Evolutionary conservation across 2,329 filamentous ascomycete genomes (phyloP), one percentile per base, ranked within the genome.

Genomic region (Fusarium succisae): DNA sequence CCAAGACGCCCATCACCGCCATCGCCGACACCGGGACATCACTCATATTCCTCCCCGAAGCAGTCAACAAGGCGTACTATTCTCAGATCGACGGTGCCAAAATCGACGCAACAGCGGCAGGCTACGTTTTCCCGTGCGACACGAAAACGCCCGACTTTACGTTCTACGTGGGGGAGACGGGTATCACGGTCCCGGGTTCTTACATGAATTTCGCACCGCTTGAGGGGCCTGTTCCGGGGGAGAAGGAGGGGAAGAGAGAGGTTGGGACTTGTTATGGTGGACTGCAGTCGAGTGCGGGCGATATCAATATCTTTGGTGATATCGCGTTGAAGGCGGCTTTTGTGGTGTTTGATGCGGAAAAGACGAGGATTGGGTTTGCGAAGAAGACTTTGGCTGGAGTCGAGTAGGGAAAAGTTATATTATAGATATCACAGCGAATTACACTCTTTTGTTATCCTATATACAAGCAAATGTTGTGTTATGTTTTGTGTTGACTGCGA

Each of bases 11-110:
- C 5, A 63, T 85, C 22, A 83, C 83, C 76, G 84, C 84, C 32
- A 87, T 89, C 61, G 84, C 86, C 28, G 89, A 91, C 81, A 88
- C 88, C 6, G 91, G 91, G 66, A 92, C 91, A n/a, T 91, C 90
- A 1, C 86, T 93, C 64, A 83, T 93, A 63, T 84, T 92, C 59
- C 86, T 90, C 66, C 88, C 90, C 77, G 81, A 86, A 44, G 79
- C 82, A 32, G 84, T 91, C 53, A 85, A 86, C 50, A 74, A 86
- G 17, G 83, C 79, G 14, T 89, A 89, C 79, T 89, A 88, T 77
- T 74, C 81, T 26, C 79, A 86, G 35, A 81, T 89, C 15, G 69
- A 78, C 1, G 86, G 85, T 24, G 86, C 87, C 3, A 65, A 75
- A 37, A 76, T 85, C 30, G 81, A 85, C 68, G 62, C 79, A 17